Evolutionary conservation across 176 grass and related monocot genomes (phyloP).

Genomic region (Raddia guianensis): DNA sequence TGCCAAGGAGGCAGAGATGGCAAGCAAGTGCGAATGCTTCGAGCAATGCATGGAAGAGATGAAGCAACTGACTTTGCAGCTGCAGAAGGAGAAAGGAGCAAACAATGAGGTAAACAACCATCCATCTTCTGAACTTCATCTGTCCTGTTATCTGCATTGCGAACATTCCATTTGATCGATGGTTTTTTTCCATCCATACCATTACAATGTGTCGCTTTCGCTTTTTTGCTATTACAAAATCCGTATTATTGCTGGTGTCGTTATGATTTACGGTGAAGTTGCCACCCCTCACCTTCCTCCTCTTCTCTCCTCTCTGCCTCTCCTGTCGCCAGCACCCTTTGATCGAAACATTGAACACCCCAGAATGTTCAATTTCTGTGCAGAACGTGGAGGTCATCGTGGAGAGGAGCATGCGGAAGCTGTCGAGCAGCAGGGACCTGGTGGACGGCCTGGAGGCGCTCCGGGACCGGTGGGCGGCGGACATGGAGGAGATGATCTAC

Average conservation of each 20-base stretch:
- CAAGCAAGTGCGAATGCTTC: constrained; percentile 45
- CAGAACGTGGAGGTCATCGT: constrained; percentile 56
- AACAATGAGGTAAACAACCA: constrained; percentile 33
- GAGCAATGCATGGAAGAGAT: constrained; percentile 56
- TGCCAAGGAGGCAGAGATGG: constrained; percentile 48
- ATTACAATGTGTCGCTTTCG: too few species aligned
- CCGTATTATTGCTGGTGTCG: too few species aligned
- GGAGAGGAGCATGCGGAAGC: constrained; percentile 45
- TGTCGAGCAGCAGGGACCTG: constrained; percentile 56
- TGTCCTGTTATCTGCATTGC: neutral
- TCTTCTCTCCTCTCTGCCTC: too few species aligned
- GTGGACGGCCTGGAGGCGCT: constrained; percentile 53
- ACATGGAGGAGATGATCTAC: constrained; percentile 91
- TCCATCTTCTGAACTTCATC: neutral
- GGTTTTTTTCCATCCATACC: too few species aligned
- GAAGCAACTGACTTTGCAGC: constrained; percentile 50
- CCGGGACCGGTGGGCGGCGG: constrained; percentile 66
- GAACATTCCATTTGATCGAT: neutral
- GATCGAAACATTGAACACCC: neutral
- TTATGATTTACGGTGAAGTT: too few species aligned
- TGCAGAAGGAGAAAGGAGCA: constrained; percentile 48
- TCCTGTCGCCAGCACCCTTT: too few species aligned
- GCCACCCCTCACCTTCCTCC: too few species aligned
- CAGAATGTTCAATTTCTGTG: neutral
- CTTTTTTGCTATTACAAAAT: too few species aligned